phyloP scores from a whole-genome alignment of 2,329 filamentous ascomycete genomes.

The Ophiosphaerella herpotricha region DNA sequence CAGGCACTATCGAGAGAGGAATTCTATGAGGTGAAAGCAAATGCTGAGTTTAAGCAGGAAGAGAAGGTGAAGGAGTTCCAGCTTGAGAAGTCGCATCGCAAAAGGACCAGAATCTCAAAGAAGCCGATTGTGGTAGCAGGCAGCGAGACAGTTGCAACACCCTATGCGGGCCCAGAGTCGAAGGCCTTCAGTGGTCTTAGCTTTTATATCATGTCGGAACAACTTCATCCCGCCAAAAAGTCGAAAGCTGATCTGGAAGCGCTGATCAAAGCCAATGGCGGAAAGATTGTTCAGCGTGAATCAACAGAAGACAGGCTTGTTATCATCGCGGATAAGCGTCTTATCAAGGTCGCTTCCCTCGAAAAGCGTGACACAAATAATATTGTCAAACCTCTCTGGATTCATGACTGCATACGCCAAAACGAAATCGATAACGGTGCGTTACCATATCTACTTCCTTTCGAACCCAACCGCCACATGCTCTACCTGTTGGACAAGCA shows the following conservation, averaged over 20 bases:
- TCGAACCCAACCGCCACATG: slow-evolving; percentile 69
- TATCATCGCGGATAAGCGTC: slow-evolving; percentile 77
- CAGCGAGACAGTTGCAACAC: slow-evolving; percentile 53
- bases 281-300: slow-evolving; percentile 75
- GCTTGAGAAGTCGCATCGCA: slow-evolving; percentile 69
- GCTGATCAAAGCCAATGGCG: slow-evolving; percentile 82
- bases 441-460: slow-evolving; percentile 65
- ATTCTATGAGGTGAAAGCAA: slow-evolving; percentile 72
- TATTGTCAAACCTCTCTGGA: slow-evolving; percentile 80
- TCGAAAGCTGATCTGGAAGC: slow-evolving; percentile 79
- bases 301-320: slow-evolving; percentile 66
- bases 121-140: slow-evolving; percentile 78
- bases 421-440: slow-evolving; percentile 59
- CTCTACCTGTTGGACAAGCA: slow-evolving; percentile 68
- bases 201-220: slow-evolving; percentile 85
- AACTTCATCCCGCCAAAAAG: slow-evolving; percentile 69
- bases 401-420: slow-evolving; percentile 77
- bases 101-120: slow-evolving; percentile 63
- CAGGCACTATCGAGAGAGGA: slow-evolving; percentile 77
- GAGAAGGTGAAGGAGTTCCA: slow-evolving; percentile 73
- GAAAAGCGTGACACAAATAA: slow-evolving; percentile 72
- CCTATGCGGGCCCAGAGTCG: slow-evolving; percentile 63
- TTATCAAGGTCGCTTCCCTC: slow-evolving; percentile 81
- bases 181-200: slow-evolving; percentile 74
- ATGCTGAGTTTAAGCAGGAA: slow-evolving; percentile 70